Evolutionary conservation across 2,329 filamentous ascomycete species (phyloP).

Genomic region (Dactylellina cionopaga): DNA sequence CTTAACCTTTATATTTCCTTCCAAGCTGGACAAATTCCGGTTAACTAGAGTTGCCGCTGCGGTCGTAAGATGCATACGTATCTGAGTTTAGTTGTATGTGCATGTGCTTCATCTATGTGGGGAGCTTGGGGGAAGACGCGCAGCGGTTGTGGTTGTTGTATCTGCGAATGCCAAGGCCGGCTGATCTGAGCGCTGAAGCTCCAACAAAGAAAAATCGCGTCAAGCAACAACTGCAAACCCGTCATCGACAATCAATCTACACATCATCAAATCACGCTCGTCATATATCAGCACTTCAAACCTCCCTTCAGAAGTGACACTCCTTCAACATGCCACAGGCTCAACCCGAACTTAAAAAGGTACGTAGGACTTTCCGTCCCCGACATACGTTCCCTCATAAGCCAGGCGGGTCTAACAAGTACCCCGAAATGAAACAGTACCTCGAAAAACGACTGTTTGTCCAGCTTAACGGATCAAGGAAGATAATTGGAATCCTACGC

Average conservation of each 20-base stretch:
- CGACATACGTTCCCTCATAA: constrained; percentile 13
- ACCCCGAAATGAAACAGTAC: constrained; percentile 70
- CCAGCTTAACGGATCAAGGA: constrained; percentile 95
- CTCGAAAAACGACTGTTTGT: constrained; percentile 99
- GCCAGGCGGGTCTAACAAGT: constrained; percentile 24
- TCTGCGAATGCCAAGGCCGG: constrained; percentile 41
- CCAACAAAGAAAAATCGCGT: constrained; percentile 50
- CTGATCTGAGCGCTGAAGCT: constrained; percentile 19
- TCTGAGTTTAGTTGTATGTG: constrained; percentile 2
- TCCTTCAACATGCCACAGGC: constrained; percentile 83
- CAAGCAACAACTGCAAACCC: constrained; percentile 24
- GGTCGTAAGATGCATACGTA: not conserved
- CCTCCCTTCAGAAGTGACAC: not conserved
- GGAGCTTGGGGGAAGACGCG: constrained; percentile 27
- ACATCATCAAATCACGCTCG: not conserved
- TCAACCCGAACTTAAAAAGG: constrained; percentile 99
- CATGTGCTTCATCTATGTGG: constrained; percentile 8
- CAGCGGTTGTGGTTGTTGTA: not conserved
- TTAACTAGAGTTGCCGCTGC: not conserved
- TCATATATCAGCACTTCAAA: not conserved
- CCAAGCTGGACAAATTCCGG: no score
- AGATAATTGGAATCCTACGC: constrained; percentile 91
- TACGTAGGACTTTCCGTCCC: constrained; percentile 61
- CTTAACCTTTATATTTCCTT: no score
- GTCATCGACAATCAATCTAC: constrained; percentile 26